Percentiles rank a stretch among this genome's conserved stretches.
Evolutionary conservation across 441 rosid genomes (phyloP).

Genomic region (Pelargonium citronellum): DNA sequence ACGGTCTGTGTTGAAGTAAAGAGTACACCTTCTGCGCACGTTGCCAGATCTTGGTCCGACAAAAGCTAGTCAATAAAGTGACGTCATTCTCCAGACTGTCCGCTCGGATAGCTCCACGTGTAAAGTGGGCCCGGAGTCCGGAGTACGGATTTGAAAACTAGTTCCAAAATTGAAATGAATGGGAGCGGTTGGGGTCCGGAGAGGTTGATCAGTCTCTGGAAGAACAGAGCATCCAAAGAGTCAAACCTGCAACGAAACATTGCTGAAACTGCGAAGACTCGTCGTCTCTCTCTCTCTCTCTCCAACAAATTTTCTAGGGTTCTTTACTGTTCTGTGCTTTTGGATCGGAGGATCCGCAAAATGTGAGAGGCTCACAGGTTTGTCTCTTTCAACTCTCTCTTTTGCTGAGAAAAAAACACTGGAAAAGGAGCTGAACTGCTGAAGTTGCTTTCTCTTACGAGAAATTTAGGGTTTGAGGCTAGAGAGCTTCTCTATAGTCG

Average conservation of each 20-base stretch:
- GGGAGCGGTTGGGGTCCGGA: constrained; percentile 33
- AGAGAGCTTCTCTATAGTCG: background rate
- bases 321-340: background rate
- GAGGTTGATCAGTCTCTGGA: constrained; percentile 12
- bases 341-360: constrained; percentile 17
- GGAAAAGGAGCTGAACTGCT: background rate
- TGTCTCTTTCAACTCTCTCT: background rate
- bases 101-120: constrained; percentile 38
- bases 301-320: constrained; percentile 1
- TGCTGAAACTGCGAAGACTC: constrained; percentile 8
- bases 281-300: background rate
- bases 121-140: constrained; percentile 9
- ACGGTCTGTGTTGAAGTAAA: constrained; percentile 16
- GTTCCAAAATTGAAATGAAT: constrained; percentile 36
- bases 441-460: background rate
- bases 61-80: constrained; percentile 33
- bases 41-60: constrained; percentile 14
- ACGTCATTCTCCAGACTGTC: constrained; percentile 29
- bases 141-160: constrained; percentile 41
- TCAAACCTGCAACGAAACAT: constrained; percentile 2
- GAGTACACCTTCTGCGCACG: constrained; percentile 8
- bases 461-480: background rate
- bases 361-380: constrained; percentile 18
- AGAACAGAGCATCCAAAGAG: constrained; percentile 15
- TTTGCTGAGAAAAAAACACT: background rate